Evolutionary conservation across 2,329 filamentous ascomycete genomes (phyloP).

Genomic region (Fusarium subtropicale): DNA sequence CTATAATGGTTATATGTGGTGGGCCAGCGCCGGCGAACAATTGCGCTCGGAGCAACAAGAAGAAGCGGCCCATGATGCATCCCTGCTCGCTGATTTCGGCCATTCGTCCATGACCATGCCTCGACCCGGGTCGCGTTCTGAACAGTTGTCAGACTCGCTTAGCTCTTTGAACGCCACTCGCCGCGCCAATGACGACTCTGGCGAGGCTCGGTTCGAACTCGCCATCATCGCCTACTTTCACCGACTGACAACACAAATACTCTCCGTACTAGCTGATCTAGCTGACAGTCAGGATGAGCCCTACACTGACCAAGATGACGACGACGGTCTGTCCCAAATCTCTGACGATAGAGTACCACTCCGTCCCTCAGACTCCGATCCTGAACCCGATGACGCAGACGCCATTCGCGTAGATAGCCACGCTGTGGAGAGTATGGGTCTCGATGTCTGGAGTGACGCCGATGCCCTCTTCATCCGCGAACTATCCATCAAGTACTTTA

Average conservation of each 20-base stretch:
- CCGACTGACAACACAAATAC: constrained; percentile 74
- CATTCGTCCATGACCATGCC: constrained; percentile 52
- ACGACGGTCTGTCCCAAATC: constrained; percentile 52
- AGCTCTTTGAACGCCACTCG: constrained; percentile 56
- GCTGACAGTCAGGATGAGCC: constrained; percentile 63
- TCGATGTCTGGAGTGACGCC: constrained; percentile 79
- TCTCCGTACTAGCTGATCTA: constrained; percentile 71
- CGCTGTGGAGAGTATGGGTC: constrained; percentile 76
- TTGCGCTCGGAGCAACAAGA: constrained; percentile 70
- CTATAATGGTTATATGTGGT: constrained; percentile 89
- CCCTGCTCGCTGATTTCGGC: constrained; percentile 66
- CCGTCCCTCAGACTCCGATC: constrained; percentile 33
- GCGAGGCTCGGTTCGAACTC: constrained; percentile 69
- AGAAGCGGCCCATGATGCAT: constrained; percentile 65
- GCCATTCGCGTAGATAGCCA: constrained; percentile 69
- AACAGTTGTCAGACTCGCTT: constrained; percentile 58
- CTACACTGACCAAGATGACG: constrained; percentile 50
- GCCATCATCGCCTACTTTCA: constrained; percentile 86
- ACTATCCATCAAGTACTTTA: constrained; percentile 74
- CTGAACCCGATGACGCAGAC: constrained; percentile 52
- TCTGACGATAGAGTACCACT: constrained; percentile 48
- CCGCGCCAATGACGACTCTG: constrained; percentile 51
- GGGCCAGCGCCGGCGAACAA: constrained; percentile 85
- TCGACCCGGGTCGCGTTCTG: constrained; percentile 48
- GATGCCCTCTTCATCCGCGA: constrained; percentile 77